These are phyloP conservation scores for Boletus vinaceobasis DNA, from an alignment of 768 basidiomycete genomes.

Conservation along the genomic window DNA sequence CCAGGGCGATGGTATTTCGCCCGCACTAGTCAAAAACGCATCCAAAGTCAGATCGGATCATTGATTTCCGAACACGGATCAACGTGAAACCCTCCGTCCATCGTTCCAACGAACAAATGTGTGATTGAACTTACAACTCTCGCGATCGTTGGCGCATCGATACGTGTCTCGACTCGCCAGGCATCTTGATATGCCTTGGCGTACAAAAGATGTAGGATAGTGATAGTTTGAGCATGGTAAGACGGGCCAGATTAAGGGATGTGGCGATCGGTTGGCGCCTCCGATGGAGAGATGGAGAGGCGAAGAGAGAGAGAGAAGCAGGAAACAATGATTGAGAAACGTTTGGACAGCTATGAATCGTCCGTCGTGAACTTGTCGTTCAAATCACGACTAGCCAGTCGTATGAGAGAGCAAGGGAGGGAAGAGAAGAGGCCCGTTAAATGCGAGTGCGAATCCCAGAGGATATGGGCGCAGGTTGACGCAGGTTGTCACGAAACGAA, in stretches of 20 bases:
- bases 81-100: neutral
- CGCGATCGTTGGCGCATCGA: constrained; percentile 24
- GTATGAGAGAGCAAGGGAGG: neutral
- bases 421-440: neutral
- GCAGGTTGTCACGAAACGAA: constrained; percentile 1
- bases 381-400: neutral
- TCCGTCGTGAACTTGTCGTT: neutral
- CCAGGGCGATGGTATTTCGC: constrained; percentile 31
- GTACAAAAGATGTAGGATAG: constrained; percentile 53
- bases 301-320: neutral
- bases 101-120: neutral
- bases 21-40: constrained; percentile 8
- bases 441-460: neutral
- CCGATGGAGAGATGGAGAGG: neutral
- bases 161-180: constrained; percentile 34
- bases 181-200: constrained; percentile 50
- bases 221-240: constrained; percentile 42
- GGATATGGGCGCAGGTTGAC: constrained; percentile 6
- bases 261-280: neutral
- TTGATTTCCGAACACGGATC: neutral
- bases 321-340: too few species aligned
- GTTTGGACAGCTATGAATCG: neutral
- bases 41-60: constrained; percentile 5
- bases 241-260: neutral
- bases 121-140: constrained; percentile 19